A percentile compares a stretch with the other conserved stretches of the same genome.
These are phyloP conservation scores for Paulownia fortunei DNA, from an alignment of 257 asterid species.

Conservation along the genomic window DNA sequence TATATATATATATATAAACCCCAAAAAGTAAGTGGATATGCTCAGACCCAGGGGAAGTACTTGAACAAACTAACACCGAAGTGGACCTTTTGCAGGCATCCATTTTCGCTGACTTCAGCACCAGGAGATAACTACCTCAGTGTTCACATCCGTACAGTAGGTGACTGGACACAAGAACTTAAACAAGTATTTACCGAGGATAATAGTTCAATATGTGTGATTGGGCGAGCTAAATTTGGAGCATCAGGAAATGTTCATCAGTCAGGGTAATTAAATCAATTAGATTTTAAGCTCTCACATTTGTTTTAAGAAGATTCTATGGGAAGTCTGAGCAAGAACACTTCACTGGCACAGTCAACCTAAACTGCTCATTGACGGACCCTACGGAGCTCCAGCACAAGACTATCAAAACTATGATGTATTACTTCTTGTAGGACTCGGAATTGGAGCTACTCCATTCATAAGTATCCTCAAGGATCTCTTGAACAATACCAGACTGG, in stretches of 20 bases:
- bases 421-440: slow-evolving; percentile 89
- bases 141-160: slow-evolving; percentile 83
- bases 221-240: slow-evolving; percentile 72
- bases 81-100: slow-evolving; percentile 66
- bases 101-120: slow-evolving; percentile 93
- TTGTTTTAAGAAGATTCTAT: not conserved
- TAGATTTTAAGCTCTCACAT: slow-evolving; percentile 9
- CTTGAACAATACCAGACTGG: slow-evolving; percentile 67
- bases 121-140: slow-evolving; percentile 87
- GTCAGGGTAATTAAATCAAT: slow-evolving; percentile 56
- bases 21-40: too few relatives aligned
- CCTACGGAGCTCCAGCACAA: slow-evolving; percentile 96
- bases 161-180: slow-evolving; percentile 63
- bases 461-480: slow-evolving; percentile 90
- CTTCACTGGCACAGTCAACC: slow-evolving; percentile 58
- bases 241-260: slow-evolving; percentile 55
- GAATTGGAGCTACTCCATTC: slow-evolving; percentile 96
- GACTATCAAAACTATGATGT: slow-evolving; percentile 86
- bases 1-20: too few relatives aligned
- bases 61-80: slow-evolving; percentile 40
- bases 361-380: slow-evolving; percentile 84
- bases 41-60: too few relatives aligned
- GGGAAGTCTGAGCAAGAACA: slow-evolving; percentile 1
- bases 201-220: slow-evolving; percentile 53
- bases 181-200: slow-evolving; percentile 71